Percentiles rank a stretch among this genome's conserved stretches.
Conservation (phyloP, 495 filamentous ascomycete genomes). For the Aspergillus wentii region DNA sequence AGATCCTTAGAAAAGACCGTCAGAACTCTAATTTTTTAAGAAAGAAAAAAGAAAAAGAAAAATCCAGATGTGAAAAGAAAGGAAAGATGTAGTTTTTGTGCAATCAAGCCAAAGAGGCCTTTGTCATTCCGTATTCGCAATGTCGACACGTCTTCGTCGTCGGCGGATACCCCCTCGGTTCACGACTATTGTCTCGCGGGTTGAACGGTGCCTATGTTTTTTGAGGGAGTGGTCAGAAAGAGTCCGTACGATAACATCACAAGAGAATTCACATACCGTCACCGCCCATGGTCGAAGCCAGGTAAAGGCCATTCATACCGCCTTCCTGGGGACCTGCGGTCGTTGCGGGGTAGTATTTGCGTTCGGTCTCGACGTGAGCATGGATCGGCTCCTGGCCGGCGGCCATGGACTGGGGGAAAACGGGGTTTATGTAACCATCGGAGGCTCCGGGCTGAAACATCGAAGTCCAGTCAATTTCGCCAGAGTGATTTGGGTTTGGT, state of each 20-base stretch:
- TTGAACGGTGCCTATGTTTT: constrained; percentile 35
- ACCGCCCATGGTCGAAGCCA: constrained; percentile 42
- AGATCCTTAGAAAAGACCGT: too few species aligned
- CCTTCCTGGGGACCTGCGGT: constrained; percentile 37
- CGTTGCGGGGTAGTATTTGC: constrained; percentile 42
- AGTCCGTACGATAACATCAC: too few species aligned
- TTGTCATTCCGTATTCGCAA: too few species aligned
- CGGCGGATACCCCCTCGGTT: too few species aligned
- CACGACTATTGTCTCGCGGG: constrained; percentile 38
- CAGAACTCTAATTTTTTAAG: too few species aligned
- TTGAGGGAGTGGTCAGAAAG: background rate
- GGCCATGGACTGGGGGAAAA: constrained; percentile 52
- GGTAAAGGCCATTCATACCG: constrained; percentile 43
- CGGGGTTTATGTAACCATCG: constrained; percentile 55
- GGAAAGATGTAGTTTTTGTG: too few species aligned
- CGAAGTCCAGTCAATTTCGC: constrained; percentile 61
- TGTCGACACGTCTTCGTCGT: too few species aligned
- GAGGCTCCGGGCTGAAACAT: constrained; percentile 68
- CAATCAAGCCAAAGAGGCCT: too few species aligned
- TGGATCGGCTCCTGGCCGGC: constrained; percentile 41
- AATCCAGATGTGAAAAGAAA: too few species aligned
- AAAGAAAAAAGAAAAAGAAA: too few species aligned
- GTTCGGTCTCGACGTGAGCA: constrained; percentile 40
- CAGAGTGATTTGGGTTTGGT: constrained; percentile 33
- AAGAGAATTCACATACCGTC: constrained; percentile 33